A percentile compares a stretch with the other conserved stretches of the same genome.
These are phyloP conservation scores for Casaregolazyma lundiana DNA, from an alignment of 1,139 yeast genomes.

Conservation along the genomic window DNA sequence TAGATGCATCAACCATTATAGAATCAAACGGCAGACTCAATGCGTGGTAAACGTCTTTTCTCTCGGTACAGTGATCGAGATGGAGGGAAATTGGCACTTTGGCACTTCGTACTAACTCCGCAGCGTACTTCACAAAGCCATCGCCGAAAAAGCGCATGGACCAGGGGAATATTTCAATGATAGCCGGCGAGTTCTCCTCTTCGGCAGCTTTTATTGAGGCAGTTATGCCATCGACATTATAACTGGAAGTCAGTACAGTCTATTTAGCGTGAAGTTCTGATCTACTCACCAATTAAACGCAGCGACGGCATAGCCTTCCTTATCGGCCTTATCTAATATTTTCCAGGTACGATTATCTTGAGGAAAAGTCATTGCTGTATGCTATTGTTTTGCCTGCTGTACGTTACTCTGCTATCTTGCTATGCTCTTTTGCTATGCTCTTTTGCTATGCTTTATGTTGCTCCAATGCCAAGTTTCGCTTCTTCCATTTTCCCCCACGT, in stretches of 20 bases:
- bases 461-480: too few species aligned
- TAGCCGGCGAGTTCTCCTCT: conserved; percentile 25
- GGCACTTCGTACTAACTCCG: conserved; percentile 24
- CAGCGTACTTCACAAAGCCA: conserved; percentile 23
- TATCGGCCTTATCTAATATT: conserved; percentile 24
- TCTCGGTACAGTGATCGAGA: conserved; percentile 27
- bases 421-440: too few species aligned
- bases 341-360: conserved; percentile 24
- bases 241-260: conserved; percentile 13
- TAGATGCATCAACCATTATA: conserved; percentile 30
- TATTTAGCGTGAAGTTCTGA: background rate
- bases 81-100: conserved; percentile 28
- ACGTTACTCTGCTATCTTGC: too few species aligned
- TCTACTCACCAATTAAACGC: conserved; percentile 24
- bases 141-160: conserved; percentile 28
- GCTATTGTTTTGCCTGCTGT: background rate
- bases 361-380: conserved; percentile 8
- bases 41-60: conserved; percentile 23
- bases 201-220: conserved; percentile 29
- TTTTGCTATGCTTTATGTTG: too few species aligned
- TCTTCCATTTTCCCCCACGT: too few species aligned
- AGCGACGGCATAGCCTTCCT: conserved; percentile 25
- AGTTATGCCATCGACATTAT: conserved; percentile 27
- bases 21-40: conserved; percentile 28
- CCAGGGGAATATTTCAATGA: conserved; percentile 31